A percentile compares a stretch with the other conserved stretches of the same genome.
Evolutionary conservation across 352 stramenopile genomes (phyloP).

Genomic region (Phytophthora ramorum): DNA sequence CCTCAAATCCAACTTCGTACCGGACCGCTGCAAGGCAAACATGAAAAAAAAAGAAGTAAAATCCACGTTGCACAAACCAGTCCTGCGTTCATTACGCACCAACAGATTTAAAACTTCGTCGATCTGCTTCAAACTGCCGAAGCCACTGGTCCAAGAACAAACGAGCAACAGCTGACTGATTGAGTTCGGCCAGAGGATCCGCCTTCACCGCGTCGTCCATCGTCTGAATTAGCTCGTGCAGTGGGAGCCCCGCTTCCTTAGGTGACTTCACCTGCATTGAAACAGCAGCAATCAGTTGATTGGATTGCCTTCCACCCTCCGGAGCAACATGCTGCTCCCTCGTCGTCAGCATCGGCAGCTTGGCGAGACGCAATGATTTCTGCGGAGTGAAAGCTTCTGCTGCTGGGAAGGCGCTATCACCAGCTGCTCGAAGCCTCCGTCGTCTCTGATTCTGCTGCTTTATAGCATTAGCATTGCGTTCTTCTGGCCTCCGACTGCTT

Average conservation of each 20-base stretch:
- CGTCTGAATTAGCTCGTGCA: constrained; percentile 63
- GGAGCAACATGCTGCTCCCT: neutral
- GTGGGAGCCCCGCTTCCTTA: constrained; percentile 28
- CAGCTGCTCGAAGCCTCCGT: constrained; percentile 1
- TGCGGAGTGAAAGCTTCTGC: constrained; percentile 51
- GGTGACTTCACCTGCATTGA: neutral
- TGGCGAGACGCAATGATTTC: constrained; percentile 49
- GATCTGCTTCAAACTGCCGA: constrained; percentile 58
- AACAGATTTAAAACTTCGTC: constrained; percentile 68
- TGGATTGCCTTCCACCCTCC: neutral
- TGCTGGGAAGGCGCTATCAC: constrained; percentile 3
- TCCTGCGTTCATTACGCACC: constrained; percentile 28
- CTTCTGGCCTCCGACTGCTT: neutral
- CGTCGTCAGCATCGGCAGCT: constrained; percentile 20
- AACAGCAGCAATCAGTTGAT: constrained; percentile 8
- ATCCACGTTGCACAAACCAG: neutral
- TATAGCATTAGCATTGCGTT: constrained; percentile 1
- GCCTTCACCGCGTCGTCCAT: constrained; percentile 63
- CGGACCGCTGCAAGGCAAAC: constrained; percentile 48
- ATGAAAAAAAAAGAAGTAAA: neutral
- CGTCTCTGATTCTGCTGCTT: constrained; percentile 24
- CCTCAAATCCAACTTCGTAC: constrained; percentile 69
- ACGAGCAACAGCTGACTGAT: constrained; percentile 56
- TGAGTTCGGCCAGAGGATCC: constrained; percentile 56
- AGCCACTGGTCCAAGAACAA: constrained; percentile 76